These are phyloP conservation scores for Chaetomiaceae sp. DNA, from an alignment of 2,329 filamentous ascomycete species.

Conservation along the genomic window DNA sequence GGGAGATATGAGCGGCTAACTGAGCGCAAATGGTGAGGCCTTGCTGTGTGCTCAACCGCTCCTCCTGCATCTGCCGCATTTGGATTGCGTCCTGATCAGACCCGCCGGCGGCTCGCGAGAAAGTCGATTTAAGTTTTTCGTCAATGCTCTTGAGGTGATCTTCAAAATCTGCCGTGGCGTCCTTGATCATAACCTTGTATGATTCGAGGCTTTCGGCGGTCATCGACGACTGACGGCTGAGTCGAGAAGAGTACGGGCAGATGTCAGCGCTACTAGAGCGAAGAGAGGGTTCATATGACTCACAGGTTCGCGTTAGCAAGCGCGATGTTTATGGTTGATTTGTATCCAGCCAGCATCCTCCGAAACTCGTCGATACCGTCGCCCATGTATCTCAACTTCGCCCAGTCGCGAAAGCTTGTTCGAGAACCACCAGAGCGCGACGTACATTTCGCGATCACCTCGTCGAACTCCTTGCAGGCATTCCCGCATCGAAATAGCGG, in stretches of 20 bases:
- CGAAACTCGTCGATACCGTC: slow-evolving; percentile 38
- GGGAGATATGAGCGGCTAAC: slow-evolving; percentile 31
- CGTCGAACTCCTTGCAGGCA: slow-evolving; percentile 38
- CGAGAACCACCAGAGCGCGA: slow-evolving; percentile 30
- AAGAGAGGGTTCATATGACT: slow-evolving; percentile 21
- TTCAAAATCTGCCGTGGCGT: slow-evolving; percentile 32
- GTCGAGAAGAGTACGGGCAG: slow-evolving; percentile 13
- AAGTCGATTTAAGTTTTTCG: slow-evolving; percentile 27
- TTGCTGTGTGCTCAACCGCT: slow-evolving; percentile 32
- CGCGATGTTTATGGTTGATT: slow-evolving; percentile 38
- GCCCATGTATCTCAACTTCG: slow-evolving; percentile 39
- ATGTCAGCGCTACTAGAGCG: background rate
- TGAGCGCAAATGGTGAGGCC: slow-evolving; percentile 33
- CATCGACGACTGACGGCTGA: slow-evolving; percentile 32
- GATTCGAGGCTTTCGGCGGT: slow-evolving; percentile 29
- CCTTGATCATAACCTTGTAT: slow-evolving; percentile 32
- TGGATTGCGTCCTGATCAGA: slow-evolving; percentile 27
- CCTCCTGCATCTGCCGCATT: slow-evolving; percentile 29
- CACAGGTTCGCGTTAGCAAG: slow-evolving; percentile 38
- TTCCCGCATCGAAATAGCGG: slow-evolving; percentile 38
- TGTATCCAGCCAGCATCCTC: slow-evolving; percentile 36
- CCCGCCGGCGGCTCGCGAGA: slow-evolving; percentile 16
- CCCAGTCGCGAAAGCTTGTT: slow-evolving; percentile 41
- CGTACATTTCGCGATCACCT: slow-evolving; percentile 33
- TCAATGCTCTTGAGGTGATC: slow-evolving; percentile 29